Conservation (phyloP, 768 basidiomycete species). For the Trametes cubensis region DNA sequence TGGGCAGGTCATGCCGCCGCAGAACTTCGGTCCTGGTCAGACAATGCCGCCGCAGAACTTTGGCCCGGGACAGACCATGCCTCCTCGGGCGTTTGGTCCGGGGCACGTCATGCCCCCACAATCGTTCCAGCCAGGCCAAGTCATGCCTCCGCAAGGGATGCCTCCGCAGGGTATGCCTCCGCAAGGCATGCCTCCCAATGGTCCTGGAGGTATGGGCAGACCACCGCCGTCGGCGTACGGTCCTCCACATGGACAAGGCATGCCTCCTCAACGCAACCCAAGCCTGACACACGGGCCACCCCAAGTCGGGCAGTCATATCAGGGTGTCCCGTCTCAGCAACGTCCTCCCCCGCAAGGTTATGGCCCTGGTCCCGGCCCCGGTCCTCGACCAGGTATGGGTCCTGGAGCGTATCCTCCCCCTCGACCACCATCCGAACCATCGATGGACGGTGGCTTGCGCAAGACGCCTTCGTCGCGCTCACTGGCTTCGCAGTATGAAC, state of each 20-base stretch:
- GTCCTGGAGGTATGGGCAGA: slow-evolving; percentile 10
- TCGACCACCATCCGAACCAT: slow-evolving; percentile 31
- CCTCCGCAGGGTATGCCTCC: slow-evolving; percentile 17
- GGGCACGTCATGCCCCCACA: slow-evolving; percentile 23
- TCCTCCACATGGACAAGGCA: slow-evolving; percentile 18
- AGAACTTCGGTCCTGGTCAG: slow-evolving; percentile 27
- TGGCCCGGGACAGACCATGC: slow-evolving; percentile 1
- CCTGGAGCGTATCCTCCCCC: slow-evolving; percentile 20
- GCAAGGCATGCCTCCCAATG: slow-evolving; percentile 2
- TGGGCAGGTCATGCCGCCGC: slow-evolving; percentile 27
- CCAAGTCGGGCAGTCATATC: slow-evolving; percentile 14
- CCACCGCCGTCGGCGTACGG: slow-evolving; percentile 18
- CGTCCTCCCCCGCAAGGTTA: slow-evolving; percentile 2
- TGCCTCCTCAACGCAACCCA: slow-evolving; percentile 23
- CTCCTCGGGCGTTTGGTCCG: slow-evolving; percentile 20
- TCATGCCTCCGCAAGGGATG: neutral
- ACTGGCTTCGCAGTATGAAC: slow-evolving; percentile 52
- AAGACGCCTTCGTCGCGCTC: slow-evolving; percentile 65
- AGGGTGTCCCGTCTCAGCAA: slow-evolving; percentile 12
- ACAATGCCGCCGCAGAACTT: slow-evolving; percentile 18
- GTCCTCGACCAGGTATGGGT: slow-evolving; percentile 14
- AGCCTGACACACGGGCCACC: slow-evolving; percentile 16
- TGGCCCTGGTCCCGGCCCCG: slow-evolving; percentile 18
- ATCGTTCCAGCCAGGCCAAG: slow-evolving; percentile 12
- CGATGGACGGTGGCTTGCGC: slow-evolving; percentile 38